A percentile compares a stretch with the other conserved stretches of the same genome.
Conservation (phyloP, 345 rosid species). For the Bruguiera parviflora region DNA sequence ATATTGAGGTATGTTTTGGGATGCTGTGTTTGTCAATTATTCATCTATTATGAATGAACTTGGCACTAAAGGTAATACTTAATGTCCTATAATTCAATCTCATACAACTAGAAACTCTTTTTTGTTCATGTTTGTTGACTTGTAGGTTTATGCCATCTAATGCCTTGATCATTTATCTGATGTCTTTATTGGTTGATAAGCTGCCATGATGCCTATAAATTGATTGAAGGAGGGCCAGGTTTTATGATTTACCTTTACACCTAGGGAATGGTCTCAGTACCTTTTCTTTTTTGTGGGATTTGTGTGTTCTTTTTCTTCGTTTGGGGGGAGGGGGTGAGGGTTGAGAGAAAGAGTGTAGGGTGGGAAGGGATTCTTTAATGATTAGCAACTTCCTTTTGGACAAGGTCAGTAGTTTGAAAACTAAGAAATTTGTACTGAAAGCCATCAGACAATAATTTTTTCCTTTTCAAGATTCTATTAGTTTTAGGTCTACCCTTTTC, state of each 20-base stretch:
- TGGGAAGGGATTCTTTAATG: no score
- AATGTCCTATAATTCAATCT: neutral
- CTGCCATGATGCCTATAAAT: neutral
- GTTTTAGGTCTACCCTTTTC: neutral
- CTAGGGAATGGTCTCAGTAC: neutral
- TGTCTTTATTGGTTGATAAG: neutral
- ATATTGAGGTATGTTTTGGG: conserved; percentile 58
- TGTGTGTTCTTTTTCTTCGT: neutral
- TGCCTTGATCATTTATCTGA: neutral
- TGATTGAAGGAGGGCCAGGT: conserved; percentile 1
- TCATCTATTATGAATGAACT: neutral
- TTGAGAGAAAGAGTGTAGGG: no score
- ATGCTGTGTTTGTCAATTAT: neutral
- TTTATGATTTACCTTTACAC: neutral
- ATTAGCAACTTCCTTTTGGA: neutral
- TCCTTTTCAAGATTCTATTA: neutral
- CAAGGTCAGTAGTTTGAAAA: neutral
- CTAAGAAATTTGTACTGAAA: neutral
- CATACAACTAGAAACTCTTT: neutral
- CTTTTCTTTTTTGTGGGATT: neutral
- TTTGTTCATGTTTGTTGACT: neutral
- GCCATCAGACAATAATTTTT: neutral
- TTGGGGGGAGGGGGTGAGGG: no score
- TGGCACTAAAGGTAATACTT: neutral
- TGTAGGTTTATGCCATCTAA: neutral